phyloP scores from a whole-genome alignment of 1,139 yeast species.

The Sugiyamaella paludigena region DNA sequence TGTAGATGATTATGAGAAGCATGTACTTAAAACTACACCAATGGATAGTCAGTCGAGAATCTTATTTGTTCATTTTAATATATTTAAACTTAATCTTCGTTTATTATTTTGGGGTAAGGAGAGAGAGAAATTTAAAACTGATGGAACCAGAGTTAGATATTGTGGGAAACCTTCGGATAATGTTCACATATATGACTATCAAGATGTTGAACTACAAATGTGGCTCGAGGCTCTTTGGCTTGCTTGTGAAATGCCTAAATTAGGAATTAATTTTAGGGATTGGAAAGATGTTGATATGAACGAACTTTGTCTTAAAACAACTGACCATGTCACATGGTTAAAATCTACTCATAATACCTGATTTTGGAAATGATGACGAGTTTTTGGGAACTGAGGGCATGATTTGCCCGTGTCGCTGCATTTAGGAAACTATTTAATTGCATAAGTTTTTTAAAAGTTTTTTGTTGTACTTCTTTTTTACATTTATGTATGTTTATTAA shows the following conservation, averaged over 20 bases:
- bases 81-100: conserved; percentile 60
- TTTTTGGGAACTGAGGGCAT: too few relatives aligned
- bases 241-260: conserved; percentile 48
- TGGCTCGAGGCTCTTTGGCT: conserved; percentile 60
- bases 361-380: too few relatives aligned
- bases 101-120: conserved; percentile 22
- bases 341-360: conserved; percentile 16
- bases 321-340: conserved; percentile 35
- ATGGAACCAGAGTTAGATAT: conserved; percentile 50
- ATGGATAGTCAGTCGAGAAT: conserved; percentile 3
- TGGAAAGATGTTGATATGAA: conserved; percentile 46
- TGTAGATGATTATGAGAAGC: conserved; percentile 46
- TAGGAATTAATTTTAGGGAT: conserved; percentile 42
- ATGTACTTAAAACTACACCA: conserved; percentile 37
- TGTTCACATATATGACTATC: conserved; percentile 30
- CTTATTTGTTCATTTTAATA: conserved; percentile 61
- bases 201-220: conserved; percentile 59
- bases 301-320: conserved; percentile 30
- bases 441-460: too few relatives aligned
- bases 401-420: too few relatives aligned
- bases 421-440: too few relatives aligned
- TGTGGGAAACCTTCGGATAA: conserved; percentile 54
- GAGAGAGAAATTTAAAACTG: conserved; percentile 37
- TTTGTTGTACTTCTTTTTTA: neutral
- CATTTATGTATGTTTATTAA: neutral